These are phyloP conservation scores for Rhodotorula sp. DNA, from an alignment of 1,284 basidiomycete species.

Conservation along the genomic window DNA sequence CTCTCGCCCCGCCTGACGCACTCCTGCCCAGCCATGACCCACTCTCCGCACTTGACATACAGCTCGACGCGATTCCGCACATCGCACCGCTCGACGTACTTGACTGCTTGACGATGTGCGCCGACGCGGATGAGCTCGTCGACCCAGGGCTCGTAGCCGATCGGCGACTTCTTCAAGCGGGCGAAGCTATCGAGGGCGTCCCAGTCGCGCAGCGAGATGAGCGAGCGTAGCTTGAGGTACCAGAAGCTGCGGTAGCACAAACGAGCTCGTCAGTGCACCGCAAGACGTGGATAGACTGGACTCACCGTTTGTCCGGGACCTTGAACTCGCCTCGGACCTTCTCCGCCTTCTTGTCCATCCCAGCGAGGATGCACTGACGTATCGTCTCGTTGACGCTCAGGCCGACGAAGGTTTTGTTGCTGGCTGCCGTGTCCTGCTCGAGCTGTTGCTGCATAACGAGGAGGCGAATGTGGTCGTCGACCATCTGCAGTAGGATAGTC, in stretches of 20 bases:
- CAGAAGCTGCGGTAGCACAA: conserved; percentile 67
- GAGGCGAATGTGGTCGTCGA: conserved; percentile 78
- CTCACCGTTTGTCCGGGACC: conserved; percentile 81
- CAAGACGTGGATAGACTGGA: conserved; percentile 2
- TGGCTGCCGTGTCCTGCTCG: conserved; percentile 71
- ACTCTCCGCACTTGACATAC: conserved; percentile 66
- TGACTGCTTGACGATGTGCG: conserved; percentile 67
- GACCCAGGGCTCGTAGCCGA: conserved; percentile 93
- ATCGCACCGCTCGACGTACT: conserved; percentile 79
- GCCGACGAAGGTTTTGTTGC: conserved; percentile 65
- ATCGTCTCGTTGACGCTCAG: conserved; percentile 81
- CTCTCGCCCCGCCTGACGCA: conserved; percentile 33
- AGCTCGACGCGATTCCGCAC: conserved; percentile 75
- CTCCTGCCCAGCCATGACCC: conserved; percentile 37
- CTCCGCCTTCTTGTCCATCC: conserved; percentile 79
- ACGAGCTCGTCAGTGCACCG: neutral
- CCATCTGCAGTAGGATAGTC: conserved; percentile 62
- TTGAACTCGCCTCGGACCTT: conserved; percentile 81
- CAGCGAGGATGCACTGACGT: conserved; percentile 68
- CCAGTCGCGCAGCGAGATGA: conserved; percentile 76
- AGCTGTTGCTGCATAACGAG: conserved; percentile 77
- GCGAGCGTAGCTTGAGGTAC: conserved; percentile 81
- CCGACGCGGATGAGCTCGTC: conserved; percentile 71
- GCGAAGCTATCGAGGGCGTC: conserved; percentile 79
- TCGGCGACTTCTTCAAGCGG: conserved; percentile 81